Conservation (phyloP, 768 basidiomycete species). For the Hypholoma sublateritium region DNA sequence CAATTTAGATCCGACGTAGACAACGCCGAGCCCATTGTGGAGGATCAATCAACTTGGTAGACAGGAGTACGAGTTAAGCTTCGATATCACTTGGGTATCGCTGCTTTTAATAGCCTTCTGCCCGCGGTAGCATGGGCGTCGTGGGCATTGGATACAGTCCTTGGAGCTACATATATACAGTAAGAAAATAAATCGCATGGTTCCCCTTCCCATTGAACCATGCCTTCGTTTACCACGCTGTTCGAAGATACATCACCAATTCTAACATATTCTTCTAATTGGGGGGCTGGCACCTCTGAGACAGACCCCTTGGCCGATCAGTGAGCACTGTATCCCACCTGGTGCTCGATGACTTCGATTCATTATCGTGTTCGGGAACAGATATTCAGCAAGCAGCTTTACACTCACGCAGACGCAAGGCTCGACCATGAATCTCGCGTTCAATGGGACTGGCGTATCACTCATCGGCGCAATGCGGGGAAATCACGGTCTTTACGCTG, state of each 20-base stretch:
- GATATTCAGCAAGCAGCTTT: slow-evolving; percentile 38
- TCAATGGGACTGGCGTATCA: slow-evolving; percentile 31
- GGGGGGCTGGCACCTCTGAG: neutral
- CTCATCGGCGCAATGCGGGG: slow-evolving; percentile 17
- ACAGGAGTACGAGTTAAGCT: too few relatives aligned
- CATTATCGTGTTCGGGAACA: slow-evolving; percentile 7
- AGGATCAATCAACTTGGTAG: too few relatives aligned
- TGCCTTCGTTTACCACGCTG: neutral
- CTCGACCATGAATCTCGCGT: slow-evolving; percentile 25
- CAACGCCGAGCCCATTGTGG: too few relatives aligned
- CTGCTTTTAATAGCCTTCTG: neutral
- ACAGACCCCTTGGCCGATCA: neutral
- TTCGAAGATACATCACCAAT: neutral
- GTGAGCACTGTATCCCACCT: neutral
- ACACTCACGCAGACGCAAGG: slow-evolving; percentile 25
- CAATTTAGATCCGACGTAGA: neutral
- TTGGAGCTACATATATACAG: too few relatives aligned
- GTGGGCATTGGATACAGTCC: too few relatives aligned
- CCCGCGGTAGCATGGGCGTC: neutral
- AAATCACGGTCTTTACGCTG: slow-evolving; percentile 18
- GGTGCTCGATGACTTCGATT: neutral
- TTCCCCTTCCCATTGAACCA: neutral
- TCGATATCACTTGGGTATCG: too few relatives aligned
- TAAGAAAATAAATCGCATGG: neutral
- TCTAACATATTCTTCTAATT: neutral